Evolutionary conservation across 805 yeast species (phyloP).

Genomic region (Saccharomycopsis sp.): DNA sequence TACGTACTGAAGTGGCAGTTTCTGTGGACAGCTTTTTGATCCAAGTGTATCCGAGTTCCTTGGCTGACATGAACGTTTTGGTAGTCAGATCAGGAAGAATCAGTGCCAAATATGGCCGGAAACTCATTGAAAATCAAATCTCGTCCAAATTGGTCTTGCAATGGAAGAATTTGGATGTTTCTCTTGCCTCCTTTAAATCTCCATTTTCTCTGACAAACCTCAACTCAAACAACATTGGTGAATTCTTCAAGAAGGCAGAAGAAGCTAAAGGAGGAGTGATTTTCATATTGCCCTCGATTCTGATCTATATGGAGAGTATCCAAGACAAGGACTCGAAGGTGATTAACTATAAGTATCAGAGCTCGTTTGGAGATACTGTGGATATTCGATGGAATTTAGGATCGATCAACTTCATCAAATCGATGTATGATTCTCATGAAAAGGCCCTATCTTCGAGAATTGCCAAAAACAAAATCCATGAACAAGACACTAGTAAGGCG

Average conservation of each 20-base stretch:
- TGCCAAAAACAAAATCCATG: conserved; percentile 29
- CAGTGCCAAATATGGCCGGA: conserved; percentile 42
- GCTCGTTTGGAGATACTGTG: conserved; percentile 82
- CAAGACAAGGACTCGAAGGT: conserved; percentile 46
- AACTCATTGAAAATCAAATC: conserved; percentile 28
- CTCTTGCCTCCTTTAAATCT: conserved; percentile 54
- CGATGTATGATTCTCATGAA: conserved; percentile 86
- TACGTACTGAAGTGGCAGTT: conserved; percentile 66
- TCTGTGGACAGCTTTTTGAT: conserved; percentile 47
- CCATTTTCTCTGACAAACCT: conserved; percentile 46
- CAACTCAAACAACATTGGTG: conserved; percentile 40
- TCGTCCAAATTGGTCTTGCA: conserved; percentile 50
- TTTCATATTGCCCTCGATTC: conserved; percentile 70
- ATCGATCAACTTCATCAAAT: conserved; percentile 80
- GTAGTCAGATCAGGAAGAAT: conserved; percentile 52
- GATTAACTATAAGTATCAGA: conserved; percentile 61
- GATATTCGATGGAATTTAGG: conserved; percentile 94
- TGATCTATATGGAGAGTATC: conserved; percentile 68
- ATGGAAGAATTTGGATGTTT: conserved; percentile 56
- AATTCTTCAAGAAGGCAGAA: conserved; percentile 49
- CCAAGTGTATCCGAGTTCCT: conserved; percentile 77
- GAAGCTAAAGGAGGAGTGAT: conserved; percentile 74
- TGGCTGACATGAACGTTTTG: conserved; percentile 71
- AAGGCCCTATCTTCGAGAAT: conserved; percentile 62
- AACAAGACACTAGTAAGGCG: conserved; percentile 20